phyloP scores from a whole-genome alignment of 768 basidiomycete genomes.

The Mycena chlorophos region DNA sequence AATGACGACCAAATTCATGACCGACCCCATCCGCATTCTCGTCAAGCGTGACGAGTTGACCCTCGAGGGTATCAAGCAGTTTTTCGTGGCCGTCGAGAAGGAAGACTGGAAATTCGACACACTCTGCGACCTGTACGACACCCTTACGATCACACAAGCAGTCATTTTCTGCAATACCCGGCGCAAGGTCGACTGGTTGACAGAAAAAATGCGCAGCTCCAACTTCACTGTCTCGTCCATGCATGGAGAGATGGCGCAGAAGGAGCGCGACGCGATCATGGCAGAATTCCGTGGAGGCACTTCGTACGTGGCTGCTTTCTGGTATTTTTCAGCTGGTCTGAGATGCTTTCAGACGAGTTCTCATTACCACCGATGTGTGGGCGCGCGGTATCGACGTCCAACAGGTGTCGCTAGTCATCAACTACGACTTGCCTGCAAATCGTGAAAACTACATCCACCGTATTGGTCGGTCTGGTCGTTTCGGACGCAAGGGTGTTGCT shows the following conservation, averaged over 20 bases:
- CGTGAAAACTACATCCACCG: constrained; percentile 99
- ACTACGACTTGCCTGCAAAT: constrained; percentile 93
- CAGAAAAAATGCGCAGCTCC: constrained; percentile 98
- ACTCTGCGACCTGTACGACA: constrained; percentile 95
- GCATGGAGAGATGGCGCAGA: constrained; percentile 96
- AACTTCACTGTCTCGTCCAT: constrained; percentile 97
- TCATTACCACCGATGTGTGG: constrained; percentile 97
- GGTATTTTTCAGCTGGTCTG: constrained; percentile 14
- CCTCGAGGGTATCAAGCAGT: constrained; percentile 93
- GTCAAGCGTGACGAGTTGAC: constrained; percentile 99
- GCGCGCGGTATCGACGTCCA: constrained; percentile 98
- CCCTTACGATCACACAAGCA: constrained; percentile 97
- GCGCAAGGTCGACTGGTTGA: constrained; percentile 98
- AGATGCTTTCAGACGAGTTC: constrained; percentile 66
- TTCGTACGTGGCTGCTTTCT: constrained; percentile 55
- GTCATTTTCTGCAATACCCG: constrained; percentile 99
- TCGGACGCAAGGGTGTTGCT: constrained; percentile 98
- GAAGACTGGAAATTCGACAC: constrained; percentile 99
- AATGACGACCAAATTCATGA: constrained; percentile 99
- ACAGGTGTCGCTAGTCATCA: constrained; percentile 96
- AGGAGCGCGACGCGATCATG: constrained; percentile 95
- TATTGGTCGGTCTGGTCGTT: constrained; percentile 98
- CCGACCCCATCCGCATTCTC: constrained; percentile 95
- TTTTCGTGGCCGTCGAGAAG: constrained; percentile 98
- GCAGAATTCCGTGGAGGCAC: constrained; percentile 92